phyloP scores from a whole-genome alignment of 805 yeast species.

The Wickerhamiella nectarea region DNA sequence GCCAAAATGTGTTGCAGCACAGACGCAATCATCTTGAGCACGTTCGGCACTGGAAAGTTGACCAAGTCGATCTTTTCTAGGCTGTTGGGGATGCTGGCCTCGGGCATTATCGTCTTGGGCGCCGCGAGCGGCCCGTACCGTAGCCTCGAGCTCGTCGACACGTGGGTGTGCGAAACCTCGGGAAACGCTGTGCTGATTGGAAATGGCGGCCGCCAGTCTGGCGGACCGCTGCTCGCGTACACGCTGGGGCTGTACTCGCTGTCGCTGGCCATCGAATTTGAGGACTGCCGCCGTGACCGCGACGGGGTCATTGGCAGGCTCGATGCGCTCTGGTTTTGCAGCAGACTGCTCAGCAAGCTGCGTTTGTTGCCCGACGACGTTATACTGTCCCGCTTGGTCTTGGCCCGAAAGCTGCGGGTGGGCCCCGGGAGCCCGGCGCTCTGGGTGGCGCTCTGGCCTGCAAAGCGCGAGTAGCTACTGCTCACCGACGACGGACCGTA shows the following conservation, averaged over 20 bases:
- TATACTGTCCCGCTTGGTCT: background rate
- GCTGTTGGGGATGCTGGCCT: conserved; percentile 1
- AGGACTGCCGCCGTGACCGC: conserved; percentile 4
- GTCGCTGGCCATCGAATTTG: conserved; percentile 3
- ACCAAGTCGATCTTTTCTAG: conserved; percentile 45
- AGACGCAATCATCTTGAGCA: conserved; percentile 74
- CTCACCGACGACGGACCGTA: conserved; percentile 19
- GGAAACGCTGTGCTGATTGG: background rate
- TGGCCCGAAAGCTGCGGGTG: conserved; percentile 3
- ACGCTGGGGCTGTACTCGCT: conserved; percentile 1
- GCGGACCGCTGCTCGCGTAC: background rate
- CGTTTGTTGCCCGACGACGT: background rate
- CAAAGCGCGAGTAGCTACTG: conserved; percentile 1
- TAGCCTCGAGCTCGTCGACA: background rate
- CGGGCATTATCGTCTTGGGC: conserved; percentile 6
- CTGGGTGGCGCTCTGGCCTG: conserved; percentile 21
- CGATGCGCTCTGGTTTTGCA: background rate
- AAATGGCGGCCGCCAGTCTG: conserved; percentile 4
- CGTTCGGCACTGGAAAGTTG: conserved; percentile 66
- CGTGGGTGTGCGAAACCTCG: background rate
- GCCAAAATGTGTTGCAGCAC: conserved; percentile 75
- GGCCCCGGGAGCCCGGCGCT: conserved; percentile 13
- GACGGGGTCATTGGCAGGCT: conserved; percentile 3
- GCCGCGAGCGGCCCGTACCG: conserved; percentile 6
- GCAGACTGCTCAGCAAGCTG: background rate